Percentiles rank a stretch among this genome's conserved stretches.
These are phyloP conservation scores for Stephanodiscus triporus DNA, from an alignment of 108 stramenopile genomes.

Conservation along the genomic window DNA sequence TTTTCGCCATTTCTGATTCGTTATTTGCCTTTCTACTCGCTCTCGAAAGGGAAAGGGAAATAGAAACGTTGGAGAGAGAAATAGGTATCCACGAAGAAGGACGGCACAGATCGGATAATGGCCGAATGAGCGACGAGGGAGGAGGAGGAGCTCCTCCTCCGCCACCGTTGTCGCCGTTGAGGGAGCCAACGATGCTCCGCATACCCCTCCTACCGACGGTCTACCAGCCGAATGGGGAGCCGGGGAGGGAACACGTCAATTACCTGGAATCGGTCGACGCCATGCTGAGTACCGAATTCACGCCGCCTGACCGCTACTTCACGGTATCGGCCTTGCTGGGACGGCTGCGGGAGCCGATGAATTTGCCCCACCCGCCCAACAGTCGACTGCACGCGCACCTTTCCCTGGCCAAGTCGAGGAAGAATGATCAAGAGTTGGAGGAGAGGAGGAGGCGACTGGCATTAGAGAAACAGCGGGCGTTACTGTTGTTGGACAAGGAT, in stretches of 20 bases:
- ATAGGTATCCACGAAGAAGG: conserved; percentile 22
- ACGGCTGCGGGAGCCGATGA: conserved; percentile 74
- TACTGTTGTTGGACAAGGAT: conserved; percentile 38
- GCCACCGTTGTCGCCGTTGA: conserved; percentile 16
- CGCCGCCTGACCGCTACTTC: conserved; percentile 77
- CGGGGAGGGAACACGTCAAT: conserved; percentile 22
- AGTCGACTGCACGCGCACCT: conserved; percentile 21
- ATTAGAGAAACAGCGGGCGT: conserved; percentile 43
- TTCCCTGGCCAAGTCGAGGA: not conserved
- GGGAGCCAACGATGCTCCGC: conserved; percentile 36
- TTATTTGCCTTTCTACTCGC: not conserved
- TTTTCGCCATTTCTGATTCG: not conserved
- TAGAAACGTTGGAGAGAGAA: conserved; percentile 56
- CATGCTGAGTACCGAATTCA: conserved; percentile 65
- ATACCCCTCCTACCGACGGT: conserved; percentile 38
- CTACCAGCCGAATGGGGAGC: conserved; percentile 40
- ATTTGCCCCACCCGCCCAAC: conserved; percentile 70
- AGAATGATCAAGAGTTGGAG: conserved; percentile 32
- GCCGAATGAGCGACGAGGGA: not conserved
- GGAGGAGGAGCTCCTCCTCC: not conserved
- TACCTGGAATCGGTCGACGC: conserved; percentile 41
- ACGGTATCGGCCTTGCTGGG: conserved; percentile 79
- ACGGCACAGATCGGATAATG: conserved; percentile 8
- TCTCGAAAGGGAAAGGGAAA: conserved; percentile 48
- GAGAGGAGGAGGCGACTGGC: conserved; percentile 18